A percentile compares a stretch with the other conserved stretches of the same genome.
Conservation (phyloP, 192 early-diverging fungal species). For the Kickxella alabastrina region DNA sequence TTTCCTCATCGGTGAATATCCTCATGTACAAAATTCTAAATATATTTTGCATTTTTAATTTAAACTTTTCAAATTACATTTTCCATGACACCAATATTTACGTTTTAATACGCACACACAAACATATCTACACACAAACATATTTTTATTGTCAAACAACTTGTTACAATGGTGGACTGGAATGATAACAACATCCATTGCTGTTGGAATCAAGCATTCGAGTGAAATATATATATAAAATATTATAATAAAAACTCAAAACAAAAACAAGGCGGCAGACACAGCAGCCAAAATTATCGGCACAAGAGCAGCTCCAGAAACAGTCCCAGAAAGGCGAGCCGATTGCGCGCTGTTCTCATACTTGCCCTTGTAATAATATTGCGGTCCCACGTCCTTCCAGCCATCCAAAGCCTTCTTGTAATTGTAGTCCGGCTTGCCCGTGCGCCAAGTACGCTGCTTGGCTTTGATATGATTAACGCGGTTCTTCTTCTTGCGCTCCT, state of each 20-base stretch:
- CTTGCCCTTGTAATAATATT: slow-evolving; percentile 47
- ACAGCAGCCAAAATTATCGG: background rate
- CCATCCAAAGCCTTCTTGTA: slow-evolving; percentile 38
- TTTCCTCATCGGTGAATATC: slow-evolving; percentile 15
- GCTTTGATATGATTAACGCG: slow-evolving; percentile 43
- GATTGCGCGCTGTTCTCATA: slow-evolving; percentile 30
- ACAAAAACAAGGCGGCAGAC: background rate
- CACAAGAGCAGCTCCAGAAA: background rate
- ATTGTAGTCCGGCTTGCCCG: slow-evolving; percentile 41
- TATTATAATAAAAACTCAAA: background rate
- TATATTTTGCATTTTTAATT: too few relatives aligned
- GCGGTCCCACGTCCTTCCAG: slow-evolving; percentile 46
- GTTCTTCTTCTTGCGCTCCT: slow-evolving; percentile 26
- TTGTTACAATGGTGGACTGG: too few relatives aligned
- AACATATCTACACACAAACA: too few relatives aligned
- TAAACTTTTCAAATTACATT: too few relatives aligned
- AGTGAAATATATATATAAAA: background rate
- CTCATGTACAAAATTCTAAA: too few relatives aligned
- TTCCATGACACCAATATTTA: too few relatives aligned
- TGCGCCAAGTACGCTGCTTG: slow-evolving; percentile 41
- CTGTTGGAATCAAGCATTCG: too few relatives aligned
- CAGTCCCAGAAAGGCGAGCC: background rate
- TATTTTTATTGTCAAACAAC: too few relatives aligned
- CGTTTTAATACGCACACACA: too few relatives aligned
- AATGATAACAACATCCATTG: too few relatives aligned